Evolutionary conservation across 164 flowering plant genomes (phyloP), one percentile per base, ranked within the genome.

Genomic region (Tetracentron sinense): DNA sequence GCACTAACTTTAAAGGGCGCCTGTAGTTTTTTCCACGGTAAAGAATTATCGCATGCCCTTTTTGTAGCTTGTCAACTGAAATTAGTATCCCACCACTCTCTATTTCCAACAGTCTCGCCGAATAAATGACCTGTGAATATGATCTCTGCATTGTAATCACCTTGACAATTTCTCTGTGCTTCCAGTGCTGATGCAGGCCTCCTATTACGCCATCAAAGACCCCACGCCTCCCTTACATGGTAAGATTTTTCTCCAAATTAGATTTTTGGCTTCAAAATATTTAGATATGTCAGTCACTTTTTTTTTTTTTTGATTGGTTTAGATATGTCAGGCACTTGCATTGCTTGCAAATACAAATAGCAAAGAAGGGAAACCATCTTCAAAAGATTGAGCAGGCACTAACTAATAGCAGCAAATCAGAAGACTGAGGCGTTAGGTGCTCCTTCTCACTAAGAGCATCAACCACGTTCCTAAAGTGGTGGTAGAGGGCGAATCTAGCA

Each of bases 171-270:
- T 94, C 99, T 72, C 92, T 83, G 75, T 89, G 86, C 76, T 94
- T 91, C 98, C 98, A 94, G 70, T 91, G 96, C 73, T 87, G 95
- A 77, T 85, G 90, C 42, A 94, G 49, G 55, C 88, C 89, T 78
- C 84, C 97, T 27, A 93, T 79, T 19, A 88, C 90, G 71, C 98
- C 96, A 78, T 83, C 88, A 86, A 84, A 93, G 52, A 93, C 71
- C 23, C 97, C 97, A 62, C 98, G 88, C 57, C 98, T 80, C 50
- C 98, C 98, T 93, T 81, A 58, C 72, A 19, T 38, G 10, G 42
- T 25, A 58, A 12, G 26, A 4, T 42, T 50, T 23, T 20, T 21
- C 21, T n/a, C 31, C 4, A 48, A 47, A 42, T 65, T 26, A 48
- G 23, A 57, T 23, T n/a, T n/a, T 31, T 15, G 4, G 7, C 20